These are phyloP conservation scores for Collybiopsis luxurians DNA, from an alignment of 768 basidiomycete species.

Conservation along the genomic window DNA sequence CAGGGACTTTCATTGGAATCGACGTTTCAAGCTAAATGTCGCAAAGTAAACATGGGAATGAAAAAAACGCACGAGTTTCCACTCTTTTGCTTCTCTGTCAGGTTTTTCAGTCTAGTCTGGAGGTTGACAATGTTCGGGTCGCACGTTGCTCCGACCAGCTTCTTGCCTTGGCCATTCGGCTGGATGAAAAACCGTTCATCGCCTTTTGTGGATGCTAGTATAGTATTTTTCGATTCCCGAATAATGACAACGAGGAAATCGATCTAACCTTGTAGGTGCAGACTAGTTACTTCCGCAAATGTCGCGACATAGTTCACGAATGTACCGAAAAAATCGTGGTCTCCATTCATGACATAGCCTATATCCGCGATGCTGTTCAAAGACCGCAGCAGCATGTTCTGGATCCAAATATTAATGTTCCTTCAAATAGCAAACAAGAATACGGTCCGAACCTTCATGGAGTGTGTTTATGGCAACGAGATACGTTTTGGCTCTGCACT, in stretches of 20 bases:
- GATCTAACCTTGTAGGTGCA: constrained; percentile 21
- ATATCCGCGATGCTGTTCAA: constrained; percentile 21
- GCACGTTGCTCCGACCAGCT: constrained; percentile 11
- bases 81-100: not conserved
- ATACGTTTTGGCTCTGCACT: constrained; percentile 11
- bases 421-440: not conserved
- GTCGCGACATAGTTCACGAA: constrained; percentile 22
- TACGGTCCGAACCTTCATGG: constrained; percentile 22
- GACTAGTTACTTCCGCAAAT: constrained; percentile 18
- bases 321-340: constrained; percentile 11
- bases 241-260: not conserved
- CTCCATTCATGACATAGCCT: constrained; percentile 13
- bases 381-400: constrained; percentile 26
- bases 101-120: not conserved
- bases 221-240: not conserved
- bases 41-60: too few relatives aligned
- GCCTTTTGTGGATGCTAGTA: constrained; percentile 18
- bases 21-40: too few relatives aligned
- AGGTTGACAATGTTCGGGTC: constrained; percentile 6
- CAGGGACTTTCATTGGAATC: not conserved
- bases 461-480: constrained; percentile 24
- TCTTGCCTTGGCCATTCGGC: constrained; percentile 8
- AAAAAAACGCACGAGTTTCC: not conserved
- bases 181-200: constrained; percentile 23
- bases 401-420: not conserved